Percentiles rank a stretch among this genome's conserved stretches.
These are phyloP conservation scores for Botryotinia globosa DNA, from an alignment of 2,329 filamentous ascomycete genomes.

Conservation along the genomic window DNA sequence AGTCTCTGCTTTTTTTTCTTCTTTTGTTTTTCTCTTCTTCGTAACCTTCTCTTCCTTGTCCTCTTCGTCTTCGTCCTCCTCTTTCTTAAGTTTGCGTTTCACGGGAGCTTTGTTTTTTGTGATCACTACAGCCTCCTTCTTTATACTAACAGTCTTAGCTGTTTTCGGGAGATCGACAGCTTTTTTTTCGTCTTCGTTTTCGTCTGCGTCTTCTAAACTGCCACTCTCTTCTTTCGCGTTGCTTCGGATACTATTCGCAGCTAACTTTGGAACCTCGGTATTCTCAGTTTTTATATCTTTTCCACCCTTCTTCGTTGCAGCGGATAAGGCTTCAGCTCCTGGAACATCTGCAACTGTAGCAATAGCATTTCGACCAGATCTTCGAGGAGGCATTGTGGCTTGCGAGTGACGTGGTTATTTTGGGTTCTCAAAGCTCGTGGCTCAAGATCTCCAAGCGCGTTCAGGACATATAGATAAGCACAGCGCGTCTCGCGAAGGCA, in stretches of 20 bases:
- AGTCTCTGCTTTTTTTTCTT: constrained; percentile 52
- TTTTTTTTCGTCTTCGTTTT: neutral
- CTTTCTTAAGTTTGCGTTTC: constrained; percentile 35
- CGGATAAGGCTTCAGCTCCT: constrained; percentile 1
- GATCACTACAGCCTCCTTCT: neutral
- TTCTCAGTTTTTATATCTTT: constrained; percentile 26
- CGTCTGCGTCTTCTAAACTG: neutral
- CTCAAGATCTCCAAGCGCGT: neutral
- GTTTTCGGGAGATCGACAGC: neutral
- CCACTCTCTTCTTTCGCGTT: neutral
- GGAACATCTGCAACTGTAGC: constrained; percentile 12
- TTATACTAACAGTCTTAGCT: neutral
- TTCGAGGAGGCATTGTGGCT: constrained; percentile 32
- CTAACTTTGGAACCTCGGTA: constrained; percentile 10
- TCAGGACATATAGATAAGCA: neutral
- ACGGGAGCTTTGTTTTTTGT: constrained; percentile 26
- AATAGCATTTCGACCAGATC: constrained; percentile 28
- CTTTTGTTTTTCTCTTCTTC: constrained; percentile 53
- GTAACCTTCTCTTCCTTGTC: constrained; percentile 26
- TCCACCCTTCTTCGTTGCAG: constrained; percentile 24
- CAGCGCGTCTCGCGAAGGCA: neutral
- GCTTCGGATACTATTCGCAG: neutral
- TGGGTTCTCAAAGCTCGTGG: neutral
- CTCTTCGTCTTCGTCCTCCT: constrained; percentile 29
- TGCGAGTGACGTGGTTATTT: neutral